Conservation (phyloP, 768 basidiomycete genomes). For the Termitomyces sp. region DNA sequence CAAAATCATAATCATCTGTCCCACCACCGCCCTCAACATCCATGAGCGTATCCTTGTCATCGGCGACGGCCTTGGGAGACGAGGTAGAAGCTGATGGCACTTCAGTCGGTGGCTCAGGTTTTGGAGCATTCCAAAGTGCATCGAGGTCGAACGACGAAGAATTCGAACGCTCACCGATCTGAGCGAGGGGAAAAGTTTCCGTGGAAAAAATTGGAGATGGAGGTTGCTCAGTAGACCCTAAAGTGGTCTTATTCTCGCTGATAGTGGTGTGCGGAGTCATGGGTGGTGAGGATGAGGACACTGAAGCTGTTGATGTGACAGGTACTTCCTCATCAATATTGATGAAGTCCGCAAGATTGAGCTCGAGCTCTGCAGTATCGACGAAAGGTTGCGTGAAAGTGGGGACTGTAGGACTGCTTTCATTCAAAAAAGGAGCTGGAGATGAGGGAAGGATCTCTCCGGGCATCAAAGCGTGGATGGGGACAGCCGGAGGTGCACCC, state of each 20-base stretch:
- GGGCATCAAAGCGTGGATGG: constrained; percentile 37
- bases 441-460: constrained; percentile 18
- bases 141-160: constrained; percentile 67
- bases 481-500: constrained; percentile 60
- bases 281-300: constrained; percentile 5
- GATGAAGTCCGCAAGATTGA: constrained; percentile 72
- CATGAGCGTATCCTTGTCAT: constrained; percentile 38
- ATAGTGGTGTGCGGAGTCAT: constrained; percentile 3
- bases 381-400: constrained; percentile 22
- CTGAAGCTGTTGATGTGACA: constrained; percentile 27
- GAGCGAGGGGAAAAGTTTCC: constrained; percentile 45
- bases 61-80: constrained; percentile 20
- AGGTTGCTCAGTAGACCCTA: constrained; percentile 12
- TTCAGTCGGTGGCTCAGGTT: constrained; percentile 19
- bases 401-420: constrained; percentile 4
- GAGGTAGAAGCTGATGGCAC: constrained; percentile 19
- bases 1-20: constrained; percentile 78
- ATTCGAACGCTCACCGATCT: constrained; percentile 39
- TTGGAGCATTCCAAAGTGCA: constrained; percentile 63
- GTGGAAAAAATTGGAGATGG: constrained; percentile 23
- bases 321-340: constrained; percentile 66
- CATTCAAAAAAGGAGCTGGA: constrained; percentile 23
- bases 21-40: constrained; percentile 36
- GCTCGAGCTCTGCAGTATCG: constrained; percentile 51
- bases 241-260: constrained; percentile 15